Evolutionary conservation across 2,329 filamentous ascomycete genomes (phyloP).

Genomic region (Tolypocladium guangdongense): DNA sequence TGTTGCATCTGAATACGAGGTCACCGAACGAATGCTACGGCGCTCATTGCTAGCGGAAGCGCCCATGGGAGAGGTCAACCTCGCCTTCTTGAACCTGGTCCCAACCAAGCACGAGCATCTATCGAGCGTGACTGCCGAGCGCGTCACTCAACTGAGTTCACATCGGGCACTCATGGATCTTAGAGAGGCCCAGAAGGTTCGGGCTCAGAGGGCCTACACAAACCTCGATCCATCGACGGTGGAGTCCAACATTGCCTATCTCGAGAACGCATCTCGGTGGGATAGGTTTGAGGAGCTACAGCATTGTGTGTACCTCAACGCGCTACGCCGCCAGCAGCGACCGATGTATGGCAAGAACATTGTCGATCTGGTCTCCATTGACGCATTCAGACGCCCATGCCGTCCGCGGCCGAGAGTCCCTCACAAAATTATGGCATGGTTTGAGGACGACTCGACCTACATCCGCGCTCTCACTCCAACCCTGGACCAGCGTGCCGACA

Average conservation of each 20-base stretch:
- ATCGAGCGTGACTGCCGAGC: conserved; percentile 41
- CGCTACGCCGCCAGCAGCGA: conserved; percentile 65
- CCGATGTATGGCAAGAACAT: conserved; percentile 74
- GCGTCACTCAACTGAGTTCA: conserved; percentile 56
- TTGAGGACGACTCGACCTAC: conserved; percentile 56
- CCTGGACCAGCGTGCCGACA: conserved; percentile 59
- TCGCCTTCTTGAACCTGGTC: conserved; percentile 70
- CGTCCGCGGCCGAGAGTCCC: conserved; percentile 50
- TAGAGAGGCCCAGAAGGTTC: conserved; percentile 56
- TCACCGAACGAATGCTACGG: conserved; percentile 60
- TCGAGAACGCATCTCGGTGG: conserved; percentile 62
- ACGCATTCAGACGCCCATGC: conserved; percentile 45
- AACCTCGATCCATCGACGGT: conserved; percentile 56
- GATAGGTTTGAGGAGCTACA: conserved; percentile 68
- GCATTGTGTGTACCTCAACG: conserved; percentile 70
- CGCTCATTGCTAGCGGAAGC: conserved; percentile 51
- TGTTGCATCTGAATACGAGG: conserved; percentile 61
- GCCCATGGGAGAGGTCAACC: conserved; percentile 53
- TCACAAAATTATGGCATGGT: conserved; percentile 59
- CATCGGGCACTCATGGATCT: conserved; percentile 60
- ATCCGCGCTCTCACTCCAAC: conserved; percentile 62
- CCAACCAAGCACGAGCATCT: conserved; percentile 60
- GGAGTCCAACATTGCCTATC: conserved; percentile 56
- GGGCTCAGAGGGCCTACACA: conserved; percentile 43
- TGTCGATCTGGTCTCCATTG: conserved; percentile 62